phyloP scores from a whole-genome alignment of 192 early-diverging fungal species.

The Coemansia erecta region DNA sequence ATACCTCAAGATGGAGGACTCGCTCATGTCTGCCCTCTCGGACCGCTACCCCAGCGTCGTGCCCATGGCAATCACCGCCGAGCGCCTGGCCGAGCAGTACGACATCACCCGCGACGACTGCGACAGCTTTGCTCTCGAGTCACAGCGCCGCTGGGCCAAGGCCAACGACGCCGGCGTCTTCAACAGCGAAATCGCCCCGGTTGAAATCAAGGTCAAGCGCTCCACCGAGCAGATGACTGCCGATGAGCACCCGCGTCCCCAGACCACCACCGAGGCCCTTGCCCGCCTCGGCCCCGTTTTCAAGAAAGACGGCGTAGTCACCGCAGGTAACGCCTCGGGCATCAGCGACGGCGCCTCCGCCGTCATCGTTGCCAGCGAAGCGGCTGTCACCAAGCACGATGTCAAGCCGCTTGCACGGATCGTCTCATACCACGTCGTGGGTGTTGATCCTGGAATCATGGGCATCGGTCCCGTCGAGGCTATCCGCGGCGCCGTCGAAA shows the following conservation, averaged over 20 bases:
- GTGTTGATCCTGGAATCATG: constrained; percentile 93
- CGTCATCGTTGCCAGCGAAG: constrained; percentile 81
- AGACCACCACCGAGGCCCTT: constrained; percentile 76
- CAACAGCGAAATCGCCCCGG: constrained; percentile 75
- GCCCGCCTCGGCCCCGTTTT: constrained; percentile 83
- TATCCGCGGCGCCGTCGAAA: constrained; percentile 79
- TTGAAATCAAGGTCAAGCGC: constrained; percentile 80
- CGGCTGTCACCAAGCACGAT: constrained; percentile 74
- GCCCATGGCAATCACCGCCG: constrained; percentile 95
- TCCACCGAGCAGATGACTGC: constrained; percentile 59
- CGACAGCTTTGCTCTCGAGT: constrained; percentile 78
- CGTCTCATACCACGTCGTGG: constrained; percentile 79
- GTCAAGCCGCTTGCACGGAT: constrained; percentile 84
- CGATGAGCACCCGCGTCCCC: constrained; percentile 92
- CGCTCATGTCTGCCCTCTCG: constrained; percentile 76
- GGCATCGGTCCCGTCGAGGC: constrained; percentile 95
- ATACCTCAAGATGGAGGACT: constrained; percentile 82
- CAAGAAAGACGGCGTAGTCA: constrained; percentile 85
- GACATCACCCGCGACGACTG: constrained; percentile 76
- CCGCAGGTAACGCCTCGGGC: constrained; percentile 93
- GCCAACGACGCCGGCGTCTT: constrained; percentile 77
- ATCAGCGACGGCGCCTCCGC: constrained; percentile 93
- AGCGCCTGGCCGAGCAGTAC: constrained; percentile 86
- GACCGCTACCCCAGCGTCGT: constrained; percentile 80
- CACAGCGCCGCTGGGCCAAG: constrained; percentile 86